Conservation (phyloP, 163 green algal species). For the Chlamydomonas reinhardtii region DNA sequence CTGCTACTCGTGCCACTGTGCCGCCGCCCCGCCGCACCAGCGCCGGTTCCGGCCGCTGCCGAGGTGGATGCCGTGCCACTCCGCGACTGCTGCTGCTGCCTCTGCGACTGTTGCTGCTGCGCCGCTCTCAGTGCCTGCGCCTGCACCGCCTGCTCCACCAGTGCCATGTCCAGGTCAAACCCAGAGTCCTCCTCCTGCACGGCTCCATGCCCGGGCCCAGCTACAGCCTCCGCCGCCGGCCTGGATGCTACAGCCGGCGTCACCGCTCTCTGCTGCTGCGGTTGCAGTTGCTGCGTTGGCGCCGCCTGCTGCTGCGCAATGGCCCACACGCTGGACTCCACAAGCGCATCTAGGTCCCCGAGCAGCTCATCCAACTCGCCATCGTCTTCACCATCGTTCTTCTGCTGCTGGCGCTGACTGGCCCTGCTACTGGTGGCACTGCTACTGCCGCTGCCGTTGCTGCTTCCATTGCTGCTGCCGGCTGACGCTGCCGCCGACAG, state of each 20-base stretch:
- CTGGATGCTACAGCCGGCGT: background rate
- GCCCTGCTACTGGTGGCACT: background rate
- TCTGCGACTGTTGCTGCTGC: background rate
- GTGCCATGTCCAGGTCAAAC: too few relatives aligned
- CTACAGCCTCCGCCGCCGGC: background rate
- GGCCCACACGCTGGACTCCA: slow-evolving; percentile 8
- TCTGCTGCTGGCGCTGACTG: background rate
- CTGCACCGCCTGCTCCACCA: too few relatives aligned
- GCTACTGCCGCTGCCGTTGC: too few relatives aligned
- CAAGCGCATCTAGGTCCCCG: slow-evolving; percentile 5
- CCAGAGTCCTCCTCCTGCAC: too few relatives aligned
- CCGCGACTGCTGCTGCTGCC: background rate
- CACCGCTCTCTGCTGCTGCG: too few relatives aligned
- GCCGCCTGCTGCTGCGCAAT: background rate
- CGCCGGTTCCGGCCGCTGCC: too few relatives aligned
- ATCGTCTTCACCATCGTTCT: background rate
- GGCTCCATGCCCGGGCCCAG: too few relatives aligned
- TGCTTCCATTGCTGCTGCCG: background rate
- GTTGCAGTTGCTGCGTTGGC: too few relatives aligned
- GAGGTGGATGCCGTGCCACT: too few relatives aligned
- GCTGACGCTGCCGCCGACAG: background rate
- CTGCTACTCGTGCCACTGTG: background rate
- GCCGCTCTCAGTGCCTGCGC: background rate
- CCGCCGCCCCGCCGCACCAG: too few relatives aligned
- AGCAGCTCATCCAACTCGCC: background rate